Percentiles rank a stretch among this genome's conserved stretches.
Evolutionary conservation across 78 protist genomes (phyloP).

Genomic region (Dictyostelium firmibasis): DNA sequence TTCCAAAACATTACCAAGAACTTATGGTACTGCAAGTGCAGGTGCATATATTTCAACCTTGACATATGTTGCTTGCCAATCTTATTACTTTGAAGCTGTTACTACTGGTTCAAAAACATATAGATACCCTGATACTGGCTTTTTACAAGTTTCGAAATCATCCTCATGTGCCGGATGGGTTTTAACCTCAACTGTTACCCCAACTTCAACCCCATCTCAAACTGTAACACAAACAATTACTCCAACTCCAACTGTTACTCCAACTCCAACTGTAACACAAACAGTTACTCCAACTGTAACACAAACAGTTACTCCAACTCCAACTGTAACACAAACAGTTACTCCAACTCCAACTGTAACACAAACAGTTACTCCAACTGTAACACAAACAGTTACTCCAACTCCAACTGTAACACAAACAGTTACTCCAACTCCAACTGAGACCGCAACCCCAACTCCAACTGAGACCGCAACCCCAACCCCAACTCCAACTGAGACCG

Average conservation of each 20-base stretch:
- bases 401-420: background rate
- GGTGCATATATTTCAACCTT: background rate
- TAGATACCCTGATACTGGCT: conserved; percentile 37
- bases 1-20: background rate
- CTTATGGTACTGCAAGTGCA: background rate
- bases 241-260: background rate
- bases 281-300: background rate
- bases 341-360: background rate
- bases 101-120: background rate
- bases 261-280: background rate
- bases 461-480: background rate
- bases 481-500: background rate
- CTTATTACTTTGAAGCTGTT: background rate
- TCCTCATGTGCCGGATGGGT: conserved; percentile 21
- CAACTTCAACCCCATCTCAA: conserved; percentile 12
- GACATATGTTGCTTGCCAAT: background rate
- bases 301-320: background rate
- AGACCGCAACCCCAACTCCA: background rate
- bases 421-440: background rate
- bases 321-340: background rate
- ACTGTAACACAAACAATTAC: background rate
- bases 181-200: background rate
- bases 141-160: background rate
- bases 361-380: background rate
- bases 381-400: background rate